A percentile compares a stretch with the other conserved stretches of the same genome.
These are phyloP conservation scores for Tuber brumale DNA, from an alignment of 495 filamentous ascomycete species.

Conservation along the genomic window DNA sequence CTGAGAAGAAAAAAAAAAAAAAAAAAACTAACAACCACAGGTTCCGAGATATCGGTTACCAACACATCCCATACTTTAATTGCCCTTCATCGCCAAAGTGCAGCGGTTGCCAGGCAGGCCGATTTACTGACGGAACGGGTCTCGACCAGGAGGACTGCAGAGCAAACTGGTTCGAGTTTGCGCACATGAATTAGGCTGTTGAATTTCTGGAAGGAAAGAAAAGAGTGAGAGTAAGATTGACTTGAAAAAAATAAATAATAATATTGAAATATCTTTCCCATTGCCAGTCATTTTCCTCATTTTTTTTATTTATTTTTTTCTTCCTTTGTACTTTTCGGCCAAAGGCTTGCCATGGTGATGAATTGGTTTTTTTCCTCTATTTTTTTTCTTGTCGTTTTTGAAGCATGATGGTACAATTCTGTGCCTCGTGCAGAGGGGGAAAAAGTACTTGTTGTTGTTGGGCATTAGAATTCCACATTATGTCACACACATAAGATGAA, in stretches of 20 bases:
- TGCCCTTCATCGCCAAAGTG: constrained; percentile 97
- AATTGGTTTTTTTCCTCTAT: background rate
- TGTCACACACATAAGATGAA: background rate
- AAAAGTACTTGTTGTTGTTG: background rate
- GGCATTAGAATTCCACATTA: background rate
- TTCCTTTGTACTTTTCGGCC: background rate
- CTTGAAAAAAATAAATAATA: background rate
- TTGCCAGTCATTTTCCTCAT: background rate
- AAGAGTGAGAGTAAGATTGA: background rate
- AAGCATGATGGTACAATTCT: background rate
- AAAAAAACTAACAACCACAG: constrained; percentile 46
- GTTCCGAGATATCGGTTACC: constrained; percentile 99
- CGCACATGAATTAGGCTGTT: constrained; percentile 64
- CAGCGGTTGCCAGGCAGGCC: constrained; percentile 73
- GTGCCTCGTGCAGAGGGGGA: background rate
- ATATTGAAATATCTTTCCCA: background rate
- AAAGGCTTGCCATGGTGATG: background rate
- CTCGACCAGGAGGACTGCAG: constrained; percentile 89
- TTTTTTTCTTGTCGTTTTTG: background rate
- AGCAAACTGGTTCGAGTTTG: constrained; percentile 93
- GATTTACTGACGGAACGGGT: constrained; percentile 78
- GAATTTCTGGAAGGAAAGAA: constrained; percentile 10
- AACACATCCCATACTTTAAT: constrained; percentile 97
- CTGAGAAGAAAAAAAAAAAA: too few relatives aligned
- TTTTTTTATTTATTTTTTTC: background rate